A percentile compares a stretch with the other conserved stretches of the same genome.
phyloP scores from a whole-genome alignment of 805 yeast genomes.

The Saccharomyces jurei region DNA sequence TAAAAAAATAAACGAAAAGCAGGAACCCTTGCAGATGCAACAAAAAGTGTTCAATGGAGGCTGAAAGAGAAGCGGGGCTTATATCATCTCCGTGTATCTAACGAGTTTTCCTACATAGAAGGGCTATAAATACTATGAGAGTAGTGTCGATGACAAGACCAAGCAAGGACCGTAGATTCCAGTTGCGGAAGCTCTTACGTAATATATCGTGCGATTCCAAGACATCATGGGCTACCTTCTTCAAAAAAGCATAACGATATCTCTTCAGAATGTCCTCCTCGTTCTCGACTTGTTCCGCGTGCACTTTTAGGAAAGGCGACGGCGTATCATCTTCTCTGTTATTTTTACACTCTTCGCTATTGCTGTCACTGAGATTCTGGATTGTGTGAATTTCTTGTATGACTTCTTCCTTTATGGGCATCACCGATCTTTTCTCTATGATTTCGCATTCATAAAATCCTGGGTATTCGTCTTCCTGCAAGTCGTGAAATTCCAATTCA shows the following conservation, averaged over 20 bases:
- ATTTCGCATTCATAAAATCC: slow-evolving; percentile 19
- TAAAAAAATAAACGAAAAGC: background rate
- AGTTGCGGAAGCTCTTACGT: slow-evolving; percentile 9
- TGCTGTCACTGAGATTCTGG: slow-evolving; percentile 1
- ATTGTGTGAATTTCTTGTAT: slow-evolving; percentile 4
- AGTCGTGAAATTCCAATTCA: slow-evolving; percentile 15
- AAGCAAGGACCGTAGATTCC: slow-evolving; percentile 10
- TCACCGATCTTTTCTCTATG: slow-evolving; percentile 1
- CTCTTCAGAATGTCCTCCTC: background rate
- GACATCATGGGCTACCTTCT: slow-evolving; percentile 10
- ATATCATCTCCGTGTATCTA: background rate
- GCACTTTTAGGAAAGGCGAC: background rate
- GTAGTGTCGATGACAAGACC: slow-evolving; percentile 2
- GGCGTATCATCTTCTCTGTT: background rate
- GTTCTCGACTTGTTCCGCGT: background rate
- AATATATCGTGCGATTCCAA: slow-evolving; percentile 10
- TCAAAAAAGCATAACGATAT: slow-evolving; percentile 6
- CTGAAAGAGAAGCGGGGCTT: background rate
- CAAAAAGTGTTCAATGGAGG: background rate
- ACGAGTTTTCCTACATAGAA: background rate
- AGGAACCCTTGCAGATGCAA: background rate
- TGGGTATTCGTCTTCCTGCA: slow-evolving; percentile 23
- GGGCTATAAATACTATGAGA: background rate
- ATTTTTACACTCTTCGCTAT: background rate
- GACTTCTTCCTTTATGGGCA: background rate